Conservation (phyloP, 1,284 basidiomycete species). For the Ceratobasidium sp. region DNA sequence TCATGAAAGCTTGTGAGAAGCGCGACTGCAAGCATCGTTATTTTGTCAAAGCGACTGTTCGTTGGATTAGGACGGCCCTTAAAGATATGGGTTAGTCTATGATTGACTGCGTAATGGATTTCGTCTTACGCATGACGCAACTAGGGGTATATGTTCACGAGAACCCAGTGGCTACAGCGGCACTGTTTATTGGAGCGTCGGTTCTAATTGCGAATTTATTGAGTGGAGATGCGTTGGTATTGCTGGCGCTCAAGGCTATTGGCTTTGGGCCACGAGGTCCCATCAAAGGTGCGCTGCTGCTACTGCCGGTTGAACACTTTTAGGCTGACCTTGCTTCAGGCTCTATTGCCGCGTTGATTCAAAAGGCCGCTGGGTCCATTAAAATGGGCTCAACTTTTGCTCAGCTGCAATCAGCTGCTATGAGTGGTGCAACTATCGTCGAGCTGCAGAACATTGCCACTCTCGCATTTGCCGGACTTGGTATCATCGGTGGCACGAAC, state of each 20-base stretch:
- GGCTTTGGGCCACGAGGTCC: conserved; percentile 14
- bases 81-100: conserved; percentile 17
- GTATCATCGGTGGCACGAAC: neutral
- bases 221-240: neutral
- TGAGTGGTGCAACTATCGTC: conserved; percentile 16
- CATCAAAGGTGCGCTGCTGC: neutral
- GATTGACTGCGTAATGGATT: no score
- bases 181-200: conserved; percentile 20
- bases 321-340: neutral
- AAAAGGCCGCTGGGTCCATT: conserved; percentile 2
- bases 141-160: conserved; percentile 10
- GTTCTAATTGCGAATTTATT: neutral
- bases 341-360: conserved; percentile 6
- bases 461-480: neutral
- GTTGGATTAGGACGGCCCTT: conserved; percentile 21
- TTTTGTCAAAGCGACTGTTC: conserved; percentile 1
- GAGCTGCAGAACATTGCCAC: conserved; percentile 23
- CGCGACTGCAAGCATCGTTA: conserved; percentile 16
- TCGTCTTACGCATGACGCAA: no score
- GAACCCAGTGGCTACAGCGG: conserved; percentile 8
- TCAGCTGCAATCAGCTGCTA: conserved; percentile 31
- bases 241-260: neutral
- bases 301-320: neutral
- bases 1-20: conserved; percentile 7
- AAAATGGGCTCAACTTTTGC: conserved; percentile 12